These are phyloP conservation scores for Argentina anserina DNA, from an alignment of 306 rosid genomes.

Conservation along the genomic window DNA sequence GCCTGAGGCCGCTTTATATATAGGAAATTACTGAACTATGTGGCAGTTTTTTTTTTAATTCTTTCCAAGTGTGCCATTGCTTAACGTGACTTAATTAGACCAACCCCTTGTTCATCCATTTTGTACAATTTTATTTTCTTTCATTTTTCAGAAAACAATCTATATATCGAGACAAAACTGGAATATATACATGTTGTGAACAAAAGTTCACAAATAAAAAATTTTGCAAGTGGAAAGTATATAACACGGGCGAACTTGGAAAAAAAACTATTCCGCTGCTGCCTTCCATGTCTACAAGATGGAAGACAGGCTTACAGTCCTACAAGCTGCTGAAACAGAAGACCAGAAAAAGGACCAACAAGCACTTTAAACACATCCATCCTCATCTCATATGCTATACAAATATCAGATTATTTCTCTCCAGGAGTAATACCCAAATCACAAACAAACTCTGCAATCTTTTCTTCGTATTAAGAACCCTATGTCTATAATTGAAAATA, in stretches of 20 bases:
- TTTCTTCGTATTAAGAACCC: background rate
- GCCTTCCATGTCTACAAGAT: background rate
- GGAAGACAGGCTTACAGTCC: background rate
- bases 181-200: background rate
- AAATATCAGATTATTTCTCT: background rate
- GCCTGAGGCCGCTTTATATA: too few relatives aligned
- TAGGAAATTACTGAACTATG: too few relatives aligned
- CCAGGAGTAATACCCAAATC: background rate
- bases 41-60: background rate
- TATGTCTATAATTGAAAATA: background rate
- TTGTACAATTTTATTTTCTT: background rate
- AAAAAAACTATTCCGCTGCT: background rate
- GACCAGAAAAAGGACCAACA: background rate
- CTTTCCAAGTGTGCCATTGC: background rate
- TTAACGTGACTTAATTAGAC: background rate
- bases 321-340: background rate
- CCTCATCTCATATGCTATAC: background rate
- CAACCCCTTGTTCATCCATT: background rate
- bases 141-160: background rate
- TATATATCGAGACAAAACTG: background rate
- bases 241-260: background rate
- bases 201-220: background rate
- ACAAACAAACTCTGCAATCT: background rate
- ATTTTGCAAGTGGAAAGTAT: background rate
- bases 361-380: background rate